phyloP scores from a whole-genome alignment of 148 eudicot genomes.

The Simmondsia chinensis region DNA sequence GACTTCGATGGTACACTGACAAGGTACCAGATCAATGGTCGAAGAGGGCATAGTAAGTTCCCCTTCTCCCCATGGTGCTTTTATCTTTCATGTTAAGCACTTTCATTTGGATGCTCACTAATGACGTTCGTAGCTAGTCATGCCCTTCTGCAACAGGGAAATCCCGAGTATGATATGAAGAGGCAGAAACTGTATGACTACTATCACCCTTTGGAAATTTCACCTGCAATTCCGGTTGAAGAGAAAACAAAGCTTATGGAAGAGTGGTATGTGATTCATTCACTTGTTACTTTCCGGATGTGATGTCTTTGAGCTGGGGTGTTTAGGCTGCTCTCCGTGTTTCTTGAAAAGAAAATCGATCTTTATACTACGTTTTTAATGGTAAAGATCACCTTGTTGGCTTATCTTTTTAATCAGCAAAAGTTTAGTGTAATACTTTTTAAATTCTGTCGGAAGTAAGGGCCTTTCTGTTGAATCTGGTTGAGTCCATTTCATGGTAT shows the following conservation, averaged over 20 bases:
- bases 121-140: slow-evolving; percentile 60
- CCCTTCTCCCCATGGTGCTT: background rate
- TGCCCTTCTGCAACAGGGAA: slow-evolving; percentile 80
- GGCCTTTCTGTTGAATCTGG: too few species aligned
- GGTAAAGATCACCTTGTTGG: too few species aligned
- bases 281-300: background rate
- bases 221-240: slow-evolving; percentile 70
- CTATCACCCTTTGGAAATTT: slow-evolving; percentile 82
- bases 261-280: slow-evolving; percentile 52
- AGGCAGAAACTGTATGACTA: slow-evolving; percentile 63
- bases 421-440: too few species aligned
- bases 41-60: slow-evolving; percentile 72
- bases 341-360: too few species aligned
- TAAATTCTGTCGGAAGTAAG: too few species aligned
- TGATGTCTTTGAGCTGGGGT: background rate
- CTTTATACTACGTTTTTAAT: too few species aligned
- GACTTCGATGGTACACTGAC: slow-evolving; percentile 90
- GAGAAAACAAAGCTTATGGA: slow-evolving; percentile 92
- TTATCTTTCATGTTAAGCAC: slow-evolving; percentile 1
- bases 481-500: too few species aligned
- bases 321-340: too few species aligned
- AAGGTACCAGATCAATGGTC: slow-evolving; percentile 64
- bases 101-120: slow-evolving; percentile 14
- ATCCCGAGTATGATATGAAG: slow-evolving; percentile 63
- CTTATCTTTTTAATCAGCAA: too few species aligned